Percentiles rank a stretch among this genome's conserved stretches.
These are phyloP conservation scores for Solanum hybrid DNA, from an alignment of 305 asterid species.

Conservation along the genomic window DNA sequence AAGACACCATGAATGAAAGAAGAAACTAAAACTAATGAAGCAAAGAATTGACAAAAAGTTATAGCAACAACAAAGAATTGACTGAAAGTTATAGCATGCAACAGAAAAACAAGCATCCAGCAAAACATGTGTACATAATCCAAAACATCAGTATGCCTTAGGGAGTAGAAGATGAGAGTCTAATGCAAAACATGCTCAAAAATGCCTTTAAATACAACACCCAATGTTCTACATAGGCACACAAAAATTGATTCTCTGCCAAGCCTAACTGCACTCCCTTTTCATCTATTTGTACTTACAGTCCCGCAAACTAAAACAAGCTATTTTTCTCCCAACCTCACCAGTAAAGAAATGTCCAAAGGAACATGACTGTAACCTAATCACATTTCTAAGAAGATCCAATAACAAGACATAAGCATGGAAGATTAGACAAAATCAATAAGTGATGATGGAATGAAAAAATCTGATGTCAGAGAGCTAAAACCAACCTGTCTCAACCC, in stretches of 20 bases:
- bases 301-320: background rate
- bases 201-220: background rate
- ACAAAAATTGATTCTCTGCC: background rate
- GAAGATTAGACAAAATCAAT: background rate
- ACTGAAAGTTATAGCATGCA: background rate
- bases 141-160: background rate
- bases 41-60: background rate
- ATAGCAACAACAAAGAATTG: background rate
- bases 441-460: background rate
- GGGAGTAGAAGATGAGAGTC: background rate
- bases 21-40: background rate
- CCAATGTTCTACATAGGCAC: background rate
- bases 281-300: background rate
- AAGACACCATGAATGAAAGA: background rate
- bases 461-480: background rate
- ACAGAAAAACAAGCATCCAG: background rate
- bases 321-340: background rate
- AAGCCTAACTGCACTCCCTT: background rate
- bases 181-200: background rate
- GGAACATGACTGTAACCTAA: background rate
- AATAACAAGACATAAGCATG: background rate
- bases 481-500: conserved; percentile 91
- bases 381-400: background rate
- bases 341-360: background rate
- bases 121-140: background rate